phyloP scores from a whole-genome alignment of 306 rosid genomes.

The Quercus variabilis region DNA sequence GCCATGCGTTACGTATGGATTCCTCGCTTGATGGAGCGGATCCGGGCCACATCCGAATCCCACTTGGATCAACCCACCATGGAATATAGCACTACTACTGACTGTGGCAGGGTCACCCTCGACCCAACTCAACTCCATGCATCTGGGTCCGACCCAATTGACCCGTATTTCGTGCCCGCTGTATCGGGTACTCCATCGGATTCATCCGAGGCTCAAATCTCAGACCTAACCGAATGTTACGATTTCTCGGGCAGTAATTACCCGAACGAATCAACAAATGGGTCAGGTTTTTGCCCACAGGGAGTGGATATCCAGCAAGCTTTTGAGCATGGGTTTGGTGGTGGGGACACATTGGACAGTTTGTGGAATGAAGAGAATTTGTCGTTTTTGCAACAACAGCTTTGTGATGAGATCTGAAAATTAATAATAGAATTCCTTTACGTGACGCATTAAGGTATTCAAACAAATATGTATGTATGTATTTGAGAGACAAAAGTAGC shows the following conservation, averaged over 20 bases:
- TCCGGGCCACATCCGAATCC: slow-evolving; percentile 38
- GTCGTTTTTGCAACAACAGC: slow-evolving; percentile 56
- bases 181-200: slow-evolving; percentile 8
- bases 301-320: slow-evolving; percentile 7
- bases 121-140: not conserved
- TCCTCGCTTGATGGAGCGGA: slow-evolving; percentile 75
- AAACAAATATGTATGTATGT: not conserved
- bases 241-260: slow-evolving; percentile 6
- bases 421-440: slow-evolving; percentile 25
- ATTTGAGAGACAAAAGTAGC: not conserved
- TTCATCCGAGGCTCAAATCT: slow-evolving; percentile 28
- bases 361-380: slow-evolving; percentile 74
- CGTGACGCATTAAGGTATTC: slow-evolving; percentile 37
- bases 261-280: slow-evolving; percentile 3
- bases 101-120: not conserved
- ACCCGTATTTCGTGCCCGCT: slow-evolving; percentile 8
- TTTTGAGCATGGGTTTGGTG: slow-evolving; percentile 27
- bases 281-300: not conserved
- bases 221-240: slow-evolving; percentile 21
- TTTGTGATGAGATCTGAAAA: slow-evolving; percentile 19
- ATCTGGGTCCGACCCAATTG: not conserved
- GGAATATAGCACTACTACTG: not conserved
- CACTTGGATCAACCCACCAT: not conserved
- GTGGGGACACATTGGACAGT: slow-evolving; percentile 39
- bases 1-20: slow-evolving; percentile 83